Percentiles rank a stretch among this genome's conserved stretches.
Evolutionary conservation across 2,329 filamentous ascomycete species (phyloP).

Genomic region (Talaromyces amestolkiae): DNA sequence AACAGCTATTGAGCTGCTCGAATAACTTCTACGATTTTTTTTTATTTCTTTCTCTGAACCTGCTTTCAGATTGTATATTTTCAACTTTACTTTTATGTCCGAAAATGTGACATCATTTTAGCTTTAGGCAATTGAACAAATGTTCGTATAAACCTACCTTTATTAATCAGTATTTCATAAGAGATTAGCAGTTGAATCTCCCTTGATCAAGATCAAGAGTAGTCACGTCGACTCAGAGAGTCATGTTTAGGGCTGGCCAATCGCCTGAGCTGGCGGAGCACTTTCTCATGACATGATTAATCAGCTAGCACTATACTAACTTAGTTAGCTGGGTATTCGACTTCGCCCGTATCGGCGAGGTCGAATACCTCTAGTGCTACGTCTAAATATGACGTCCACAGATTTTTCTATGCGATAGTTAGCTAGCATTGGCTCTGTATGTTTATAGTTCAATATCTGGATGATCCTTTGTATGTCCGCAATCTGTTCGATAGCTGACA

Average conservation of each 20-base stretch:
- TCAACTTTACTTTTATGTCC: background rate
- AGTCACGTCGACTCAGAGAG: conserved; percentile 15
- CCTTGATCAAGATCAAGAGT: background rate
- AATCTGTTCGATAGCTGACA: background rate
- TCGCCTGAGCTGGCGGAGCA: background rate
- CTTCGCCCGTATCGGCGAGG: background rate
- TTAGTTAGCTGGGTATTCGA: background rate
- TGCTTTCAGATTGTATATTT: background rate
- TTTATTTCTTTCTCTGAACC: background rate
- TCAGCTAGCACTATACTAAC: too few species aligned
- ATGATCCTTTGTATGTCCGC: background rate
- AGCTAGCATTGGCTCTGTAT: background rate
- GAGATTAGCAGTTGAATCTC: background rate
- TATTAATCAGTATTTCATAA: too few species aligned
- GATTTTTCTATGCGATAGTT: background rate
- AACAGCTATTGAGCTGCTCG: background rate
- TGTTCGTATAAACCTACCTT: background rate
- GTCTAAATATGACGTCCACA: background rate
- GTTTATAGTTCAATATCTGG: background rate
- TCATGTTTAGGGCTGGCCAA: conserved; percentile 12
- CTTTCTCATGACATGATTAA: too few species aligned
- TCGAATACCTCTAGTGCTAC: background rate
- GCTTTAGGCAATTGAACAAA: background rate
- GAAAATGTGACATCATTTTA: background rate
- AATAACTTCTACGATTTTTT: background rate